Percentiles rank a stretch among this genome's conserved stretches.
These are phyloP conservation scores for Ilyonectria robusta DNA, from an alignment of 2,329 filamentous ascomycete genomes.

Conservation along the genomic window DNA sequence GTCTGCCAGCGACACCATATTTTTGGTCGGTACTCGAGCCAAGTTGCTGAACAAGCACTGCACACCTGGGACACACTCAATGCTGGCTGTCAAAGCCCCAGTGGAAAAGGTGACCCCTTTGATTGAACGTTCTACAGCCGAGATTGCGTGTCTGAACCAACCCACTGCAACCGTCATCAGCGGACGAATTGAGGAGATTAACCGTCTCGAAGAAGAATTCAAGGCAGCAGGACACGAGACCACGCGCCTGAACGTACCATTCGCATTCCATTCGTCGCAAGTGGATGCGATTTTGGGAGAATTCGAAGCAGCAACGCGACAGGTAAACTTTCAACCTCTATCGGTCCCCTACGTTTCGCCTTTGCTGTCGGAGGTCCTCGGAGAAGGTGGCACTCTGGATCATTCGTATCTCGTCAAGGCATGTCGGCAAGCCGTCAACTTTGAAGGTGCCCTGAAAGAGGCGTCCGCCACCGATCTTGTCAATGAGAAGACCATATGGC, in stretches of 20 bases:
- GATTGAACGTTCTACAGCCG: conserved; percentile 57
- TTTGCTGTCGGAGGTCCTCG: conserved; percentile 68
- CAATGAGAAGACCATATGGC: conserved; percentile 70
- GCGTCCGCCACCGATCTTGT: conserved; percentile 65
- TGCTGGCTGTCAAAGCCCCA: conserved; percentile 43
- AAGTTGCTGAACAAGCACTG: conserved; percentile 69
- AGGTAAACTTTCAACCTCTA: conserved; percentile 57
- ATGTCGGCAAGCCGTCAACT: conserved; percentile 76
- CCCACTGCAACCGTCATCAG: conserved; percentile 81
- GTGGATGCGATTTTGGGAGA: conserved; percentile 70
- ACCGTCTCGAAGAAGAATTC: conserved; percentile 57
- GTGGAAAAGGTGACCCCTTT: conserved; percentile 19
- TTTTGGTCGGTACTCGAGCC: conserved; percentile 72
- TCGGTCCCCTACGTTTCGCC: conserved; percentile 76
- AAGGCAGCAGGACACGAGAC: conserved; percentile 58
- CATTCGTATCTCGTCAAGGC: conserved; percentile 73
- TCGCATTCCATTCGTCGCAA: conserved; percentile 68
- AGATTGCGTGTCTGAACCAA: conserved; percentile 81
- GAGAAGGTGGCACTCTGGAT: conserved; percentile 62
- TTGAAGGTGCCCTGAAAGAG: conserved; percentile 69
- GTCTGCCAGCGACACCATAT: conserved; percentile 71
- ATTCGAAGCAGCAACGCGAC: conserved; percentile 64
- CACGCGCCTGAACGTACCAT: conserved; percentile 64
- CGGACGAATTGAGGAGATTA: conserved; percentile 59
- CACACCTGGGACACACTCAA: conserved; percentile 53